A percentile compares a stretch with the other conserved stretches of the same genome.
Evolutionary conservation across 768 basidiomycete species (phyloP).

Genomic region (Termitomyces sp.): DNA sequence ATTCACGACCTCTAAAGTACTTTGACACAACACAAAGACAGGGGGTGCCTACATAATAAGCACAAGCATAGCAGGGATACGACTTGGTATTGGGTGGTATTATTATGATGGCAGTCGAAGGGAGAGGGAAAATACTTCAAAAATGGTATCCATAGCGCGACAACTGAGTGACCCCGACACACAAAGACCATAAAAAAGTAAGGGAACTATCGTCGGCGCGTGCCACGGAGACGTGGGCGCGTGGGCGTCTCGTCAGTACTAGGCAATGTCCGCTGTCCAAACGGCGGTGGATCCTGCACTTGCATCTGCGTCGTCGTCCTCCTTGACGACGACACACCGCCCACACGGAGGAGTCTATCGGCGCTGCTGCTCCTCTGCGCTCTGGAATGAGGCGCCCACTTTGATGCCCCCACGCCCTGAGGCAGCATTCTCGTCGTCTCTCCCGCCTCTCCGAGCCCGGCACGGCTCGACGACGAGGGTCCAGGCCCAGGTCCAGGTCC

Average conservation of each 20-base stretch:
- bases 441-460: constrained; percentile 10
- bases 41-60: neutral
- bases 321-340: constrained; percentile 3
- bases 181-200: neutral
- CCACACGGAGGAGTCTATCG: neutral
- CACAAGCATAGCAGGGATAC: neutral
- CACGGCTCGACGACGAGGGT: neutral
- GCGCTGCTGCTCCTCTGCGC: constrained; percentile 9
- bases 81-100: neutral
- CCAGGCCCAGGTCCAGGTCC: neutral
- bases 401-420: constrained; percentile 23
- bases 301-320: constrained; percentile 7
- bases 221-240: constrained; percentile 46
- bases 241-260: constrained; percentile 51
- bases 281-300: constrained; percentile 10
- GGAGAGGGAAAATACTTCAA: neutral
- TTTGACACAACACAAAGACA: neutral
- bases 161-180: neutral
- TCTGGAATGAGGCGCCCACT: constrained; percentile 23
- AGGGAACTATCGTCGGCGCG: constrained; percentile 33
- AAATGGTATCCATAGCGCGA: neutral
- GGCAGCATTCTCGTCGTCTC: neutral
- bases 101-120: neutral
- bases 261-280: constrained; percentile 27
- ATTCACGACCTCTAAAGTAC: constrained; percentile 2